phyloP scores from a whole-genome alignment of 257 asterid species.

The Fraxinus quadrangulata region DNA sequence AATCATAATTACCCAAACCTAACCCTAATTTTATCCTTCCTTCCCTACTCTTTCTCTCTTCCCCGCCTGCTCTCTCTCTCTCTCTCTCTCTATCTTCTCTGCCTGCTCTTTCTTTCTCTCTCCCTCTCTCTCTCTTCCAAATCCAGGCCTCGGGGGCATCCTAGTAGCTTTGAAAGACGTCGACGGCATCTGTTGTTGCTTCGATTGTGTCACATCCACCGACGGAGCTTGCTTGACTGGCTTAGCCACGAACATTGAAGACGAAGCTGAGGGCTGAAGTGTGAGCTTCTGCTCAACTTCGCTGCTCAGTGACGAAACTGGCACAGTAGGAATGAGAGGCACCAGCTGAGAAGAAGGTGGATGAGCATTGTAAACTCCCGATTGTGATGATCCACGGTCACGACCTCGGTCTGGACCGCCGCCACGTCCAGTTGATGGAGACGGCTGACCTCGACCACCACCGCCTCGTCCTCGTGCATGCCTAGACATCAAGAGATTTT shows the following conservation, averaged over 20 bases:
- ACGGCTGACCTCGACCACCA: slow-evolving; percentile 33
- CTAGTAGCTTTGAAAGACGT: slow-evolving; percentile 49
- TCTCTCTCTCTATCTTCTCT: no score
- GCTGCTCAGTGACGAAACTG: slow-evolving; percentile 23
- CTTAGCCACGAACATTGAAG: slow-evolving; percentile 6
- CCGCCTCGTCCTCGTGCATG: slow-evolving; percentile 14
- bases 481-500: not conserved
- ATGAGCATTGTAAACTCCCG: slow-evolving; percentile 23
- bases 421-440: slow-evolving; percentile 24
- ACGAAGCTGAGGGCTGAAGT: slow-evolving; percentile 26
- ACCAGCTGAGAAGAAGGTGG: not conserved
- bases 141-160: slow-evolving; percentile 60
- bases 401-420: slow-evolving; percentile 32
- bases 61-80: no score
- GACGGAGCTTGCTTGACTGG: not conserved
- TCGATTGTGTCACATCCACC: not conserved
- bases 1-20: no score
- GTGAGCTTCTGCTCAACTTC: slow-evolving; percentile 45
- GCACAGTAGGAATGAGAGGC: slow-evolving; percentile 15
- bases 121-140: slow-evolving; percentile 26
- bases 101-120: no score
- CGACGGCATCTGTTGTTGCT: slow-evolving; percentile 39
- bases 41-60: no score
- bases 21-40: no score
- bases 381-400: slow-evolving; percentile 23